A percentile compares a stretch with the other conserved stretches of the same genome.
These are phyloP conservation scores for Oenanthe javanica DNA, from an alignment of 140 eudicot genomes.

Conservation along the genomic window DNA sequence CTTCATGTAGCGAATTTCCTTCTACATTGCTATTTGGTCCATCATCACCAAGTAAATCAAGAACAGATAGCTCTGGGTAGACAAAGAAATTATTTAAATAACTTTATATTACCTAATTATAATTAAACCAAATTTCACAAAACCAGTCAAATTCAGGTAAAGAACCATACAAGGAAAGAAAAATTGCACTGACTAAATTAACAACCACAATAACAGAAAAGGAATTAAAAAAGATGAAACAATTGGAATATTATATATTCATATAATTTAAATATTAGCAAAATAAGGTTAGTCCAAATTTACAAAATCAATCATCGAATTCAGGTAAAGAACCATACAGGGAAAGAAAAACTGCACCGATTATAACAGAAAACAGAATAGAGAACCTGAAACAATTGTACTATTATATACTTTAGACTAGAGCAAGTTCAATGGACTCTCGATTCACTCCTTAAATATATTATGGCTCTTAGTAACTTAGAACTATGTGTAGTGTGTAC, in stretches of 20 bases:
- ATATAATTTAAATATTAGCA: constrained; percentile 10
- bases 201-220: background rate
- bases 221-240: background rate
- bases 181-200: background rate
- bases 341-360: background rate
- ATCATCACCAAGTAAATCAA: constrained; percentile 77
- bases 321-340: background rate
- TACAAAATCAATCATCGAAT: background rate
- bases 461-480: too few relatives aligned
- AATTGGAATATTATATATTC: background rate
- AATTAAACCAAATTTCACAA: background rate
- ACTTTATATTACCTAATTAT: constrained; percentile 6
- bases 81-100: constrained; percentile 9
- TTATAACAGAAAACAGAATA: background rate
- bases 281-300: background rate
- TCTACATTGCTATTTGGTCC: constrained; percentile 35
- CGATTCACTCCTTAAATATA: too few relatives aligned
- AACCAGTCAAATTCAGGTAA: background rate
- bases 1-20: constrained; percentile 45
- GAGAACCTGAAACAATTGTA: background rate
- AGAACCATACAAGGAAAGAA: background rate
- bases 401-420: too few relatives aligned
- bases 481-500: too few relatives aligned
- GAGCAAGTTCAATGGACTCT: too few relatives aligned
- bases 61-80: constrained; percentile 49